These are phyloP conservation scores for Nannizziopsis barbatae DNA, from an alignment of 2,329 filamentous ascomycete genomes.

Conservation along the genomic window DNA sequence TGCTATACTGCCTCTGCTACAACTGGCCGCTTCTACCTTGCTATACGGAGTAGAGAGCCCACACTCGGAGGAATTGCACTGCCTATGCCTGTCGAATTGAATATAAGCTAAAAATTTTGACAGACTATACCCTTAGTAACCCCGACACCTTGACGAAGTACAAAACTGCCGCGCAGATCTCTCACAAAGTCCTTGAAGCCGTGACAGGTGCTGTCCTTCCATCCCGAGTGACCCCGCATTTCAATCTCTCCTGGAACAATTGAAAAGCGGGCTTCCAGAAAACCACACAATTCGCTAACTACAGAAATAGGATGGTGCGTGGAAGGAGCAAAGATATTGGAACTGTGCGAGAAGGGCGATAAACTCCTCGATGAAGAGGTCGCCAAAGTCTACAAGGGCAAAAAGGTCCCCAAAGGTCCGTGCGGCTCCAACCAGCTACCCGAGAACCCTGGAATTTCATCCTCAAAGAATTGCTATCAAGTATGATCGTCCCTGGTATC, in stretches of 20 bases:
- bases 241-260: neutral
- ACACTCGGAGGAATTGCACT: too few species aligned
- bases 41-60: too few species aligned
- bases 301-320: conserved; percentile 50
- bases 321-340: conserved; percentile 82
- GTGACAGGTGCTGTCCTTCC: conserved; percentile 47
- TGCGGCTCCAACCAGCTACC: conserved; percentile 13
- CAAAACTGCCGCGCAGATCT: conserved; percentile 91
- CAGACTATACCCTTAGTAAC: conserved; percentile 83
- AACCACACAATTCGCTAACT: conserved; percentile 7
- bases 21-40: too few species aligned
- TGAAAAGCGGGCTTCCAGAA: neutral
- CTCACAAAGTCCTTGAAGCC: conserved; percentile 84
- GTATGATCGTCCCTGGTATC: too few species aligned
- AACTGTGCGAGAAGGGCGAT: conserved; percentile 91
- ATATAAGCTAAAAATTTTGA: neutral
- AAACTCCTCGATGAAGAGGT: conserved; percentile 89
- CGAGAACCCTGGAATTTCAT: neutral
- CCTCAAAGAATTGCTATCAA: too few species aligned
- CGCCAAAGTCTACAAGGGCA: conserved; percentile 92
- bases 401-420: conserved; percentile 86
- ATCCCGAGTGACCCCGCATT: neutral
- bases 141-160: conserved; percentile 97
- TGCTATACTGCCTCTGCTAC: neutral
- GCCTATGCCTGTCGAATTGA: too few species aligned